Conservation (phyloP, 2,329 filamentous ascomycete genomes). For the Aphanocladium album region DNA sequence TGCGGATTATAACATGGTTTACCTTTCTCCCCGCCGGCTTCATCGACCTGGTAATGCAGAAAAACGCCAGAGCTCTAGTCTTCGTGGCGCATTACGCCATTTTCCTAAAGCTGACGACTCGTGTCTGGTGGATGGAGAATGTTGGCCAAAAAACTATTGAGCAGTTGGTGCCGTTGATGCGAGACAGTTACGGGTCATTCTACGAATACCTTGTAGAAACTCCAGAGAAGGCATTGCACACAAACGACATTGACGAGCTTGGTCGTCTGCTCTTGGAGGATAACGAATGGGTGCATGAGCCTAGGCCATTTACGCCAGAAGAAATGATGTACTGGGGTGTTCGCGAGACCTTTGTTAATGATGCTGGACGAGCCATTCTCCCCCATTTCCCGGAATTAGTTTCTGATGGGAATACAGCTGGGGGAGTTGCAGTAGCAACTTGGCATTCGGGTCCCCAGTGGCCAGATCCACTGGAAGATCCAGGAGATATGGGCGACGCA, state of each 20-base stretch:
- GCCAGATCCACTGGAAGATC: too few relatives aligned
- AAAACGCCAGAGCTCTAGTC: constrained; percentile 42
- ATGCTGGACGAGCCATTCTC: not conserved
- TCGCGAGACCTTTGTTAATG: not conserved
- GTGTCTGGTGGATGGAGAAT: constrained; percentile 47
- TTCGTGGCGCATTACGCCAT: constrained; percentile 49
- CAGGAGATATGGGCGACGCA: too few relatives aligned
- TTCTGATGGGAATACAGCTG: not conserved
- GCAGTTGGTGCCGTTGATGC: constrained; percentile 35
- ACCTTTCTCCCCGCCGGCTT: constrained; percentile 45
- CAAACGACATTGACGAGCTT: constrained; percentile 20
- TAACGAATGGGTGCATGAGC: not conserved
- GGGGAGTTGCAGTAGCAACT: not conserved
- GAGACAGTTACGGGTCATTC: constrained; percentile 36
- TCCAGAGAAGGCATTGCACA: constrained; percentile 15
- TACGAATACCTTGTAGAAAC: too few relatives aligned
- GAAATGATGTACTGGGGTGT: not conserved
- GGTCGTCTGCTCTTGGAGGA: not conserved
- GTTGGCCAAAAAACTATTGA: constrained; percentile 42
- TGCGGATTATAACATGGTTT: constrained; percentile 49
- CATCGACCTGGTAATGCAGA: constrained; percentile 37
- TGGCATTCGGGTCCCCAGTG: not conserved
- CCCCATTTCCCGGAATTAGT: not conserved
- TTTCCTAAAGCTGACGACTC: constrained; percentile 41
- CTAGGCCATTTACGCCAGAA: not conserved